Evolutionary conservation across 202 grass and related monocot species (phyloP).

Genomic region (Eragrostis tef): DNA sequence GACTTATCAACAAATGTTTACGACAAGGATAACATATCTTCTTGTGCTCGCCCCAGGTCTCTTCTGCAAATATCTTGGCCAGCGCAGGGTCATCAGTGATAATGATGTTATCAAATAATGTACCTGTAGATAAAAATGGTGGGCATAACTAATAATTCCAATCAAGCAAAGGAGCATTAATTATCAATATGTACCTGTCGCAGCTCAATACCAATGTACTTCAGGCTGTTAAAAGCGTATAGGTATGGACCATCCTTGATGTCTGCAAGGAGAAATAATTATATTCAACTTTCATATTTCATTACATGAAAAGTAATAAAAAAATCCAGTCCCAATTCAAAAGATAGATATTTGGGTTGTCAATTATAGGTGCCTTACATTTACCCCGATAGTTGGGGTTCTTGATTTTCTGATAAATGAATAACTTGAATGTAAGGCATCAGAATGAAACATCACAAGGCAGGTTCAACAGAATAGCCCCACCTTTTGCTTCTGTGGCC

Average conservation of each 20-base stretch:
- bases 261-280: slow-evolving; percentile 54
- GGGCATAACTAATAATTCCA: not conserved
- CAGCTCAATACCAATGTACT: slow-evolving; percentile 92
- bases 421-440: slow-evolving; percentile 32
- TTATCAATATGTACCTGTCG: slow-evolving; percentile 66
- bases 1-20: not conserved
- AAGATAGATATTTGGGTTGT: slow-evolving; percentile 73
- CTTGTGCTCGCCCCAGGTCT: slow-evolving; percentile 87
- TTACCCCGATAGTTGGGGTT: slow-evolving; percentile 98
- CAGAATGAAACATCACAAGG: not conserved
- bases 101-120: slow-evolving; percentile 86
- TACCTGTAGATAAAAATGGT: slow-evolving; percentile 52
- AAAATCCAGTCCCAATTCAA: not conserved
- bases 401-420: slow-evolving; percentile 83
- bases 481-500: slow-evolving; percentile 87
- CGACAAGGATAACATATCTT: slow-evolving; percentile 51
- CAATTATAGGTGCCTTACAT: slow-evolving; percentile 95
- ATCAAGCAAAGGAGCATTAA: not conserved
- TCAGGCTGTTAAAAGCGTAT: slow-evolving; percentile 79
- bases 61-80: slow-evolving; percentile 81
- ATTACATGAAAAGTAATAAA: not conserved
- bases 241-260: slow-evolving; percentile 85
- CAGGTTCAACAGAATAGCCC: not conserved
- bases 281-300: not conserved
- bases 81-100: slow-evolving; percentile 75